Evolutionary conservation across 345 rosid genomes (phyloP).

Genomic region (Cardiospermum halicacabum): DNA sequence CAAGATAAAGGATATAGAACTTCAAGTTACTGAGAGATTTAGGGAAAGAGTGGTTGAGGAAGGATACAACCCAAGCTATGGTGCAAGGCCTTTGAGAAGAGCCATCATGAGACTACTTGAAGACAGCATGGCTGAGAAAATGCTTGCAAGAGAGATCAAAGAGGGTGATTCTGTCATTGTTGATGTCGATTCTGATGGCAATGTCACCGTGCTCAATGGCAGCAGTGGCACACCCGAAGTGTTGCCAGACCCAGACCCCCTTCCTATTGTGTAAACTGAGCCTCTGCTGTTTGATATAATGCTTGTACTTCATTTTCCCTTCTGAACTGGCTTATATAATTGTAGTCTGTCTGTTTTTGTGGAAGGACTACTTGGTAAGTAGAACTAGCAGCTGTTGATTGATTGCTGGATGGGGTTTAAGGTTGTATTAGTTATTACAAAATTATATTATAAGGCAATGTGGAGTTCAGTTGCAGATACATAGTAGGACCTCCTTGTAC

Average conservation of each 20-base stretch:
- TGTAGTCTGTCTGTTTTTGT: slow-evolving; percentile 28
- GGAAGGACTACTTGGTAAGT: slow-evolving; percentile 18
- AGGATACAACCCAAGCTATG: slow-evolving; percentile 95
- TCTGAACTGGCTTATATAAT: slow-evolving; percentile 22
- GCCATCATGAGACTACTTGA: slow-evolving; percentile 94
- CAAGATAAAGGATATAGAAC: slow-evolving; percentile 75
- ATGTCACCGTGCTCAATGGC: slow-evolving; percentile 79
- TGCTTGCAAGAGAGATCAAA: slow-evolving; percentile 90
- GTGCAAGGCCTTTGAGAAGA: slow-evolving; percentile 94
- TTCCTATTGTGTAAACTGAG: slow-evolving; percentile 39
- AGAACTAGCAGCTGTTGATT: slow-evolving; percentile 17
- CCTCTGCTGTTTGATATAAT: slow-evolving; percentile 17
- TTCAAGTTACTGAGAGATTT: slow-evolving; percentile 91
- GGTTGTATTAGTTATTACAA: slow-evolving; percentile 18
- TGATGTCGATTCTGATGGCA: slow-evolving; percentile 80
- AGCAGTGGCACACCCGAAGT: slow-evolving; percentile 60
- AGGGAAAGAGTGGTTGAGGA: slow-evolving; percentile 89
- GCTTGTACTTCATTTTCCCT: slow-evolving; percentile 24
- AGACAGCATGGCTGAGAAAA: slow-evolving; percentile 98
- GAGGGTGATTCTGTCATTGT: slow-evolving; percentile 91
- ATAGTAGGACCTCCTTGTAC: background rate
- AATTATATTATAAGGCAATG: background rate
- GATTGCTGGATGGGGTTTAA: slow-evolving; percentile 10
- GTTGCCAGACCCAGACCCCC: slow-evolving; percentile 46
- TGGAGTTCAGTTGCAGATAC: slow-evolving; percentile 7